phyloP scores from a whole-genome alignment of 441 rosid genomes.

The Bruguiera hainesii region DNA sequence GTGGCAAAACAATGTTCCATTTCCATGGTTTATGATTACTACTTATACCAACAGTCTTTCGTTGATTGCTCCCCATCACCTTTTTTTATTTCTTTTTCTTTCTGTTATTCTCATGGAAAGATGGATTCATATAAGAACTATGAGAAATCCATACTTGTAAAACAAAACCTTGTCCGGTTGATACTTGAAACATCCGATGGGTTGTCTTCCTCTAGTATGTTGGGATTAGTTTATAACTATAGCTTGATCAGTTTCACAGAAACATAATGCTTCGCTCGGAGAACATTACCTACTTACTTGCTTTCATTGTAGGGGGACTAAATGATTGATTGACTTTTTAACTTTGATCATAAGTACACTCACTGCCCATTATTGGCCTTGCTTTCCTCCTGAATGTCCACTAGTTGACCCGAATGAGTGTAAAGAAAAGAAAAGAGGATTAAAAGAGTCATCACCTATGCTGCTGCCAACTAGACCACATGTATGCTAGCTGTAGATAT shows the following conservation, averaged over 20 bases:
- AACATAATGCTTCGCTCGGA: background rate
- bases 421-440: constrained; percentile 14
- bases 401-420: background rate
- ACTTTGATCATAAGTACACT: background rate
- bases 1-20: no score
- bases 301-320: no score
- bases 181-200: background rate
- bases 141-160: background rate
- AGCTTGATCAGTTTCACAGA: constrained; percentile 4
- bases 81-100: no score
- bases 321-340: background rate
- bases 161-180: background rate
- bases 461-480: constrained; percentile 5
- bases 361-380: constrained; percentile 6
- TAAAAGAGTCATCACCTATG: constrained; percentile 15
- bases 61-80: no score
- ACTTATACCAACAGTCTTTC: no score
- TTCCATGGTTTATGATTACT: no score
- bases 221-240: constrained; percentile 3
- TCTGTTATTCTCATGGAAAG: no score
- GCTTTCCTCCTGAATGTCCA: constrained; percentile 12
- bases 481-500: background rate
- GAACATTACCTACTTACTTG: background rate
- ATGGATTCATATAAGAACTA: background rate
- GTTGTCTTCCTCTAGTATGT: background rate